Conservation (phyloP, 495 filamentous ascomycete species). For the Lophiotrema nucula region DNA sequence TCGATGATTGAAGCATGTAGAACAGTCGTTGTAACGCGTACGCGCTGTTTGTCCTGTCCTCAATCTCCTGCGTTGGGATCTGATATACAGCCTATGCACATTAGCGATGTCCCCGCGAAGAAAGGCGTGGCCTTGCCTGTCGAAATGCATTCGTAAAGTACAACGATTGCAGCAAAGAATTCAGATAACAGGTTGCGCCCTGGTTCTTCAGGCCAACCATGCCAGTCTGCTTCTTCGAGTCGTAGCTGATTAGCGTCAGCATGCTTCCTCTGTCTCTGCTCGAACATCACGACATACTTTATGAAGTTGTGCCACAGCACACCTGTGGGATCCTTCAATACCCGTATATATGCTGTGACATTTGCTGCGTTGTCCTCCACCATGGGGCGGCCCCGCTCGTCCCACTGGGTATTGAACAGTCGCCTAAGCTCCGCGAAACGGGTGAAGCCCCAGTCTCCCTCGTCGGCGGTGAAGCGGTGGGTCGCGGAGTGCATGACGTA, state of each 20-base stretch:
- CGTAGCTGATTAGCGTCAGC: slow-evolving; percentile 59
- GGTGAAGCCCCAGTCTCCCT: slow-evolving; percentile 99
- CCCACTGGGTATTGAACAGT: slow-evolving; percentile 72
- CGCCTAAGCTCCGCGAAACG: slow-evolving; percentile 81
- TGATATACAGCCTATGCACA: slow-evolving; percentile 79
- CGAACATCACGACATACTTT: slow-evolving; percentile 55
- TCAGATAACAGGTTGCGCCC: slow-evolving; percentile 96
- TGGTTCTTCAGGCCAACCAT: slow-evolving; percentile 97
- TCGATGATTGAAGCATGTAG: slow-evolving; percentile 84
- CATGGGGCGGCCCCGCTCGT: slow-evolving; percentile 67
- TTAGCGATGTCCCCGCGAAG: not conserved
- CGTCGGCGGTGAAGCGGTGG: slow-evolving; percentile 90
- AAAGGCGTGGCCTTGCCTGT: slow-evolving; percentile 57
- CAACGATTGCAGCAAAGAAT: slow-evolving; percentile 92
- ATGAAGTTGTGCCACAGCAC: slow-evolving; percentile 99
- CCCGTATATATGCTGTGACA: slow-evolving; percentile 87
- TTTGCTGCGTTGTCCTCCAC: slow-evolving; percentile 84
- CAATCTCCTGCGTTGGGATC: slow-evolving; percentile 86
- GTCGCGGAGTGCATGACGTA: slow-evolving; percentile 68
- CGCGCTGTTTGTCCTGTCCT: slow-evolving; percentile 77
- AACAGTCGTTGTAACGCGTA: slow-evolving; percentile 93
- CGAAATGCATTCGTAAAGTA: slow-evolving; percentile 98
- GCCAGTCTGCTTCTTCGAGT: slow-evolving; percentile 97
- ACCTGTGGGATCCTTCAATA: slow-evolving; percentile 95
- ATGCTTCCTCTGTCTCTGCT: not conserved